These are phyloP conservation scores for Nigrospora oryzae DNA, from an alignment of 2,329 filamentous ascomycete genomes.

Conservation along the genomic window DNA sequence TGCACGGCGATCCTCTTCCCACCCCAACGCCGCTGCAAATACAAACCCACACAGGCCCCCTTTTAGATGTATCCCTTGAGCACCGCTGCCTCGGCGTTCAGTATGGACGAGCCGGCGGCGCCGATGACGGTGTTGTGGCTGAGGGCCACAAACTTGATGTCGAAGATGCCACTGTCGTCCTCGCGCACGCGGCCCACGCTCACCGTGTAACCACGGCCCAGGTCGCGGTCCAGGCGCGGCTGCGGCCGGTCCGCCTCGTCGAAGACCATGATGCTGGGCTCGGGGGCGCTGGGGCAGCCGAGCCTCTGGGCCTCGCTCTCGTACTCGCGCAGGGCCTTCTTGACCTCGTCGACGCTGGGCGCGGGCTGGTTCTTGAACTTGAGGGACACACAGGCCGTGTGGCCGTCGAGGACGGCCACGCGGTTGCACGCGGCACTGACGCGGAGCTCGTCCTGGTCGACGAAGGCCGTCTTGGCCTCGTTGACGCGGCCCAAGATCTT, in stretches of 20 bases:
- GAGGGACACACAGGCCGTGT: conserved; percentile 89
- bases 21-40: no score
- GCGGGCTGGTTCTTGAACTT: conserved; percentile 68
- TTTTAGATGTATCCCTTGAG: conserved; percentile 71
- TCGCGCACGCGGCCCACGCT: conserved; percentile 81
- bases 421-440: conserved; percentile 88
- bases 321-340: conserved; percentile 72
- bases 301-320: conserved; percentile 73
- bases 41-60: no score
- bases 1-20: no score
- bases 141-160: conserved; percentile 88
- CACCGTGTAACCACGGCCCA: conserved; percentile 79
- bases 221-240: conserved; percentile 80
- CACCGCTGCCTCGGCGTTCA: conserved; percentile 88
- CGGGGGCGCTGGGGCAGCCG: conserved; percentile 80
- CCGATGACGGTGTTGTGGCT: conserved; percentile 89
- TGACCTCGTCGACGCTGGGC: conserved; percentile 69
- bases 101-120: conserved; percentile 88
- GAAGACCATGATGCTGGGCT: conserved; percentile 75
- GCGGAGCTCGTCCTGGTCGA: conserved; percentile 64
- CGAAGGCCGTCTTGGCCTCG: conserved; percentile 61
- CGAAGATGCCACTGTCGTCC: conserved; percentile 83
- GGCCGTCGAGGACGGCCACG: conserved; percentile 90
- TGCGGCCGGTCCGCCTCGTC: conserved; percentile 87
- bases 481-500: conserved; percentile 85